Base-by-base conservation (phyloP, 345 rosid genomes). In the Lepidium didymum region DNA sequence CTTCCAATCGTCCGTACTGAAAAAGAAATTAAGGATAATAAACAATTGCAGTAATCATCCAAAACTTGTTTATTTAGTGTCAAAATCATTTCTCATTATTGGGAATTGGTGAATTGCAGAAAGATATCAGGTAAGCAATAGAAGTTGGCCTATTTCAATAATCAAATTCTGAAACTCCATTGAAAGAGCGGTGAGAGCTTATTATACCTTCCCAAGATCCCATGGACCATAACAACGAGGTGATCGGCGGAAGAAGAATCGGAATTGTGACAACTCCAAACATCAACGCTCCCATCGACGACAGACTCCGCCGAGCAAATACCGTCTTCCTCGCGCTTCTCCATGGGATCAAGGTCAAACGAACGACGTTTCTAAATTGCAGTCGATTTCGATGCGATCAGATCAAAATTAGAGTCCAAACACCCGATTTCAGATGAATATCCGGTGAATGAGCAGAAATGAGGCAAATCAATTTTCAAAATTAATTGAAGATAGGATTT, bases 181-280 rank as follows among this genome's bases (percentile, higher is more conserved):
- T 7, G 2, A 21, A 40, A 37, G 15, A 56, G 29, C 29, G 0
- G n/a, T 19, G 31, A 38, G 45, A 52, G 19, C 4, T 50, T 23
- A 18, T 10, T 56, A 29, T 66, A 89, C 98, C 97, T 88, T 69
- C 99, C 99, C n/a, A 91, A 84, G 56, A 95, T 95, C 8, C 97
- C 99, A 68, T 95, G 94, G 75, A 89, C 93, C 99, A 89, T 86
- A 72, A 95, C 77, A 16, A 95, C 96, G 59, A 95, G 97, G 76
- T 95, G 99, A 82, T 95, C 96, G 7, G 93, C 93, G 7, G 91
- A 78, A 36, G 84, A 78, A 67, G 90, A 68, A 67, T 78, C 85
- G 14, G 92, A 79, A 16, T 65, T 77, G 27, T 76, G 78, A 59
- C 87, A 81, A 47, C 96, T 89, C 91, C 93, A 87, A 5, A 89